Base-by-base conservation (phyloP, 352 stramenopile genomes). In the Thraustochytrium sp. region DNA sequence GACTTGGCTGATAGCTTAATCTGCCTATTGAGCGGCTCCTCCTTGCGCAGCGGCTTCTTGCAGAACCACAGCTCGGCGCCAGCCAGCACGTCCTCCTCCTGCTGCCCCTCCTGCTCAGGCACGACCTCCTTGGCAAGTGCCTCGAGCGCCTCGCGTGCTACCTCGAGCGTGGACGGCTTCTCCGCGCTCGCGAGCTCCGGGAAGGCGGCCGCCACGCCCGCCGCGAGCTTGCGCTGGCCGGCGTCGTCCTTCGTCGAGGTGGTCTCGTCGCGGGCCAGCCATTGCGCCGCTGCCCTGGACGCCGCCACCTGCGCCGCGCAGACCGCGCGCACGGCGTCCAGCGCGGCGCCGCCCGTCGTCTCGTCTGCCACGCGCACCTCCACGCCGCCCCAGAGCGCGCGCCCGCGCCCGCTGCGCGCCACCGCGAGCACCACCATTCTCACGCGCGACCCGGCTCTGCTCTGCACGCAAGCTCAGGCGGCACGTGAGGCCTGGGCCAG, bases 41-140 rank as follows among this genome's bases (percentile, higher is more conserved):
- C 59, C 9, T 11, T 9, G 1, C 26, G 34, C 26, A 72, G 46
- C 26, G 59, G 59, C 26, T 72, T 72, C 46, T 72, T 72, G 26
- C 59, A 72, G 59, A 72, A 72, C 59, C 59, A 72, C 16, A 72
- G 59, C 40, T 72, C 59, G 9, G 59, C 59, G 26, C 46, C 31
- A 13, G 13, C 59, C 48, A 55, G 18, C 16, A 55, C 18, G 16
- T 55, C 48, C 48, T 55, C 48, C 48, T 55, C 48, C 48, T 55
- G 48, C 48, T 55, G 16, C 48, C 48, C n/a, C n/a, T n/a, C n/a
- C 48, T 55, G 18, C 48, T n/a, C n/a, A 18, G 48, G 16, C 18
- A 55, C 18, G 48, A 55, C 48, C 18, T 55, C n/a, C n/a, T 55
- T 55, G 48, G 48, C 48, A 18, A 44, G 13, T 29, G 42, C 36